phyloP scores from a whole-genome alignment of 2,329 filamentous ascomycete genomes.

The Onygena corvina region DNA sequence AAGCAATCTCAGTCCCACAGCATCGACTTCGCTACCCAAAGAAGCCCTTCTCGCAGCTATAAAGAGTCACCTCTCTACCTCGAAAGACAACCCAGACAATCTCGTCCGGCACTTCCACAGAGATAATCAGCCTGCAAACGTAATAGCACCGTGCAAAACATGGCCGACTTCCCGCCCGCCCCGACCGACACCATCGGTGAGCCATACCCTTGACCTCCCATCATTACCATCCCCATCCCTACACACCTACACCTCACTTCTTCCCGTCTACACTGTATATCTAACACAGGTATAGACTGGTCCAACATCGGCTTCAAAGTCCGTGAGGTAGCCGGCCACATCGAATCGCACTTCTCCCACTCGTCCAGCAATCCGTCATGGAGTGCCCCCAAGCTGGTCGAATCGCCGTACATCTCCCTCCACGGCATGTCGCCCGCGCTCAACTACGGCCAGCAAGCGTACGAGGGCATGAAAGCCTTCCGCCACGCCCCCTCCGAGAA shows the following conservation, averaged over 20 bases:
- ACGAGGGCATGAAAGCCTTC: slow-evolving; percentile 97
- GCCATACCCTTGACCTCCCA: too few species aligned
- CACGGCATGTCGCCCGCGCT: slow-evolving; percentile 91
- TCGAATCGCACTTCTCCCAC: slow-evolving; percentile 72
- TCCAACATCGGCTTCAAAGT: slow-evolving; percentile 83
- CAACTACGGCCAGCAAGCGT: slow-evolving; percentile 96
- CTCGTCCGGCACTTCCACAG: too few species aligned
- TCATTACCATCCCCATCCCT: too few species aligned
- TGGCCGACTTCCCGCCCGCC: not conserved
- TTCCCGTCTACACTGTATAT: too few species aligned
- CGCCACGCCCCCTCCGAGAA: slow-evolving; percentile 46
- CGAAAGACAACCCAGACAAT: too few species aligned
- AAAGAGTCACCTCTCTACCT: too few species aligned
- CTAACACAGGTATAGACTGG: slow-evolving; percentile 75
- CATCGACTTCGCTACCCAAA: too few species aligned
- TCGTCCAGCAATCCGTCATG: slow-evolving; percentile 55
- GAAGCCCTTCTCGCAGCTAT: too few species aligned
- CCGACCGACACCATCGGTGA: slow-evolving; percentile 10
- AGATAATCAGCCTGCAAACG: too few species aligned
- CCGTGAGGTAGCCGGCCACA: slow-evolving; percentile 88
- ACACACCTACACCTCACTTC: too few species aligned
- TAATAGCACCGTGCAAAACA: too few species aligned
- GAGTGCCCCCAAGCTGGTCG: slow-evolving; percentile 65
- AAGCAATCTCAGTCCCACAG: too few species aligned
- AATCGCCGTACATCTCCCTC: slow-evolving; percentile 72